phyloP scores from a whole-genome alignment of 2,329 filamentous ascomycete genomes.

The Beauveria scarabaeidicola region DNA sequence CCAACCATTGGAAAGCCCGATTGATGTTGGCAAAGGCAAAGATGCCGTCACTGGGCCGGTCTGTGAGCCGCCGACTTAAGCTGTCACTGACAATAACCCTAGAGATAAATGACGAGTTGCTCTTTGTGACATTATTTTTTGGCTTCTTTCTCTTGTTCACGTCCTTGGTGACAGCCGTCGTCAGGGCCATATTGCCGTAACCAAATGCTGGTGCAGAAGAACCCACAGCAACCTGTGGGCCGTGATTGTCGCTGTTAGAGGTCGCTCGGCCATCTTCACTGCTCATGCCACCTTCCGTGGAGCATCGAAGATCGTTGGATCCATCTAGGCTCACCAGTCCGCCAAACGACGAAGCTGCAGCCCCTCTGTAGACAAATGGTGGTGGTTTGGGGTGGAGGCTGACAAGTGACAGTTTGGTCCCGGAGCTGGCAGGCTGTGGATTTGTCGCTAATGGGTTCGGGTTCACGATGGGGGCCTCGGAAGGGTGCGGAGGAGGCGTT shows the following conservation, averaged over 20 bases:
- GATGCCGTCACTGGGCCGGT: conserved; percentile 68
- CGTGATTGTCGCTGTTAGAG: conserved; percentile 43
- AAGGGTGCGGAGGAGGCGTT: conserved; percentile 90
- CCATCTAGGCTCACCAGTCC: conserved; percentile 42
- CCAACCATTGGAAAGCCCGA: conserved; percentile 91
- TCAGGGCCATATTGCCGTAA: conserved; percentile 71
- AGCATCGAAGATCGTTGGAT: conserved; percentile 51
- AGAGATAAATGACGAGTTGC: conserved; percentile 97
- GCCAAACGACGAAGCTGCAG: conserved; percentile 42
- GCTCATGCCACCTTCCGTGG: conserved; percentile 49
- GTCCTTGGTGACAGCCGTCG: conserved; percentile 56
- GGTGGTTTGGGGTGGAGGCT: conserved; percentile 55
- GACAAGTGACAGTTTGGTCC: conserved; percentile 75
- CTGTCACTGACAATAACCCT: conserved; percentile 85
- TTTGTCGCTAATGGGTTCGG: conserved; percentile 85
- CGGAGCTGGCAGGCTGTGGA: conserved; percentile 72
- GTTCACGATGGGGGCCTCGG: conserved; percentile 78
- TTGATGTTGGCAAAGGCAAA: conserved; percentile 96
- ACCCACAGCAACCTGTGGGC: conserved; percentile 30
- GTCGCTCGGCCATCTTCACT: conserved; percentile 48
- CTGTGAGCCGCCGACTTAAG: conserved; percentile 67
- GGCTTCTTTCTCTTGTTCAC: conserved; percentile 79
- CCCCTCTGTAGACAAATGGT: conserved; percentile 46
- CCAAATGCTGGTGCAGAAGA: conserved; percentile 63
- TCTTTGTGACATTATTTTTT: conserved; percentile 97